Evolutionary conservation across 2,329 filamentous ascomycete species (phyloP), one percentile per base, ranked within the genome.

Genomic region (Aspergillus sp.): DNA sequence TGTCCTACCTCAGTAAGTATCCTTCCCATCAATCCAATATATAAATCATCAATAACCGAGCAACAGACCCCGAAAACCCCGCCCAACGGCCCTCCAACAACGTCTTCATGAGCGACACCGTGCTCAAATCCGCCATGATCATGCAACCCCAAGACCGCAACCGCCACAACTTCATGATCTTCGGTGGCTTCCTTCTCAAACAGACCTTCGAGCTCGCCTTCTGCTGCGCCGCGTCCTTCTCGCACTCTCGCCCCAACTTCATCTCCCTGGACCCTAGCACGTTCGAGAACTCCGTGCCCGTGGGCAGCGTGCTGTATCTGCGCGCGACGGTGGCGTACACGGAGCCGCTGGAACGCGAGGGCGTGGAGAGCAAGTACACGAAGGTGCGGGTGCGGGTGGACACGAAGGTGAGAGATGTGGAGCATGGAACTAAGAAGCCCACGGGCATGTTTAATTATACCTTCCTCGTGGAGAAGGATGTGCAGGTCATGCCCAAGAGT

Each of bases 361-460:
- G 81, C 78, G 62, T 62, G 7, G 77, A 78, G 21, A 76, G 76
- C 27, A 80, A 80, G 62, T 85, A 83, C 66, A 88, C 85, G 19
- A 82, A 87, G 48, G 83, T 91, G 8, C 88, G 91, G 68, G 85
- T 91, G 8, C 84, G 88, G 7, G 87, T 91, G 13, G 87, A 90
- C 70, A 87, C 86, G 36, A 90, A 89, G 70, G 89, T 91, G 13
- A 80, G 88, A 19, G 86, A 91, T 69, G 86, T 91, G 30, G 88
- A 90, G 75, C 88, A 90, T 68, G 87, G 86, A 5, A 82, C 82
- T 52, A 84, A 86, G 23, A 88, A 86, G 69, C 84, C 87, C 2
- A 91, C 89, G 0, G 89, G 89, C 4, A 87, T 89, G 67, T 91
- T 92, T 78, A 90, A 90, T 68, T 91, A 91, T 71, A 91, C 89